Evolutionary conservation across 306 rosid species (phyloP).

Genomic region (Geum urbanum): DNA sequence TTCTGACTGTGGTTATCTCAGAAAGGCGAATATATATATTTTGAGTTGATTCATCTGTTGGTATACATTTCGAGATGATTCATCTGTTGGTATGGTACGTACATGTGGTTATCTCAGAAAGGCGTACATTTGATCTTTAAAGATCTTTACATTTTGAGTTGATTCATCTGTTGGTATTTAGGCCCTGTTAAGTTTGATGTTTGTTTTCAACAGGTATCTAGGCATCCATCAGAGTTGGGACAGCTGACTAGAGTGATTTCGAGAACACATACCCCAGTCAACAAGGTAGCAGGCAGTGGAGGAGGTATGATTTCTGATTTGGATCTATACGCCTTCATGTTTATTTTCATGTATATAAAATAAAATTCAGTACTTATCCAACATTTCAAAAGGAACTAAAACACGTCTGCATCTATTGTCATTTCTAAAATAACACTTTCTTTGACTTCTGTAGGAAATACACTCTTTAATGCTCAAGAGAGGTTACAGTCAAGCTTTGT

Average conservation of each 20-base stretch:
- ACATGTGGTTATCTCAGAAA: too few species aligned
- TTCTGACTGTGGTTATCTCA: not conserved
- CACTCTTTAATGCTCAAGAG: slow-evolving; percentile 41
- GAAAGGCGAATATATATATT: too few species aligned
- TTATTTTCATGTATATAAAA: not conserved
- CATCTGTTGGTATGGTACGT: too few species aligned
- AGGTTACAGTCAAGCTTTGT: slow-evolving; percentile 70
- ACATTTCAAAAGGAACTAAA: not conserved
- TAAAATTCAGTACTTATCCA: not conserved
- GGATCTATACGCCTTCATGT: not conserved
- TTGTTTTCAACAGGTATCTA: slow-evolving; percentile 54
- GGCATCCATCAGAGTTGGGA: slow-evolving; percentile 39
- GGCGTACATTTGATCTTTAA: too few species aligned
- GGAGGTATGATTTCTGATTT: slow-evolving; percentile 37
- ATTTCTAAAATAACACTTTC: slow-evolving; percentile 11
- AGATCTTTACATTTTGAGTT: too few species aligned
- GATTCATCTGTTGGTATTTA: not conserved
- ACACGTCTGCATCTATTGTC: slow-evolving; percentile 8
- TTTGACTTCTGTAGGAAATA: slow-evolving; percentile 44
- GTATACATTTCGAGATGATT: too few species aligned
- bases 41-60: too few species aligned
- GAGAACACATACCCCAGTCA: slow-evolving; percentile 37
- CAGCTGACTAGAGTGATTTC: slow-evolving; percentile 30
- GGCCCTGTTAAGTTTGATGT: slow-evolving; percentile 15
- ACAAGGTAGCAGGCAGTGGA: slow-evolving; percentile 36